Conservation (phyloP, 2,329 filamentous ascomycete genomes). For the Verticillium alfalfae region DNA sequence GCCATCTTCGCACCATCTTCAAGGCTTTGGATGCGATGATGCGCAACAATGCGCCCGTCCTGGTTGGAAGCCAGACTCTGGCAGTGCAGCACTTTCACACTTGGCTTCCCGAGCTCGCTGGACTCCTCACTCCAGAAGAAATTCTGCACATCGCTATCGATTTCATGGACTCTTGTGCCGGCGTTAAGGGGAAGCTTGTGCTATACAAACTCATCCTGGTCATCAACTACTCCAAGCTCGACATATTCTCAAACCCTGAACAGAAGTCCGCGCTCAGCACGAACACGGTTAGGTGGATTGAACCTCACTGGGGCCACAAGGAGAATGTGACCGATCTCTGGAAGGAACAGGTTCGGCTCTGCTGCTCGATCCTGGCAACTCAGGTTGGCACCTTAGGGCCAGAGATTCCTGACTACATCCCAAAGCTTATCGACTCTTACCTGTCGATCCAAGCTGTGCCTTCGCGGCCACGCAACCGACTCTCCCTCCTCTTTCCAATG, state of each 20-base stretch:
- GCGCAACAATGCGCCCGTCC: slow-evolving; percentile 75
- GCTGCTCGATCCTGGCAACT: slow-evolving; percentile 86
- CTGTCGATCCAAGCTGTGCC: slow-evolving; percentile 61
- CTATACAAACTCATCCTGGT: slow-evolving; percentile 90
- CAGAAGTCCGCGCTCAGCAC: slow-evolving; percentile 68
- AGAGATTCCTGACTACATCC: slow-evolving; percentile 83
- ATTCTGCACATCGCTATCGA: slow-evolving; percentile 87
- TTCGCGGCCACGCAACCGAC: slow-evolving; percentile 51
- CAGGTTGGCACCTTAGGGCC: slow-evolving; percentile 74
- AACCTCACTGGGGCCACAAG: slow-evolving; percentile 83
- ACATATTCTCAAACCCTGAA: slow-evolving; percentile 74
- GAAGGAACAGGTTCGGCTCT: slow-evolving; percentile 87
- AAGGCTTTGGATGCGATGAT: slow-evolving; percentile 86
- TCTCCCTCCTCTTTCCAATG: slow-evolving; percentile 86
- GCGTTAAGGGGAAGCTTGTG: slow-evolving; percentile 84
- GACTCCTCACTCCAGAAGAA: slow-evolving; percentile 72
- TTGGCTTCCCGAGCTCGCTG: slow-evolving; percentile 87
- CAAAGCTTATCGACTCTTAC: slow-evolving; percentile 88
- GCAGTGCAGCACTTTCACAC: slow-evolving; percentile 95
- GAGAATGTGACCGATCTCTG: slow-evolving; percentile 75
- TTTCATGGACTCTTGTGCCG: slow-evolving; percentile 85
- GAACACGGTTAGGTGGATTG: slow-evolving; percentile 86
- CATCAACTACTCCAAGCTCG: slow-evolving; percentile 80
- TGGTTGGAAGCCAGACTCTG: slow-evolving; percentile 91
- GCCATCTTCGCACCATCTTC: slow-evolving; percentile 82